Evolutionary conservation across 306 rosid genomes (phyloP).

Genomic region (Vigna reflexopilosa): DNA sequence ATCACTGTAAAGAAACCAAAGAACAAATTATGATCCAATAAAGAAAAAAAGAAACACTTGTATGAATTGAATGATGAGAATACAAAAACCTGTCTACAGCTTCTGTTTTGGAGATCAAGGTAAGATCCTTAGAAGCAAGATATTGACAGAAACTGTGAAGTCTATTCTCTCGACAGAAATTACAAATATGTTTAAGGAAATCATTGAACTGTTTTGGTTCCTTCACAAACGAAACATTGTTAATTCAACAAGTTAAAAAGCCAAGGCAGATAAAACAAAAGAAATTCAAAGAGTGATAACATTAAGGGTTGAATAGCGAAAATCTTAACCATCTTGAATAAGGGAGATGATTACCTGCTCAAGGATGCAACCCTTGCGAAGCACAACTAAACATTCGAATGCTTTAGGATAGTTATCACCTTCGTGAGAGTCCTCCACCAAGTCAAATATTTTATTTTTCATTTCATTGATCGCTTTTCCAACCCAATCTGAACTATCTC

Average conservation of each 20-base stretch:
- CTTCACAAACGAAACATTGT: constrained; percentile 47
- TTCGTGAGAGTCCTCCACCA: constrained; percentile 71
- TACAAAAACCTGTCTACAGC: constrained; percentile 78
- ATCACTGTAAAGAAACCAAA: constrained; percentile 63
- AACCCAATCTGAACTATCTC: constrained; percentile 82
- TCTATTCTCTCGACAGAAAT: constrained; percentile 63
- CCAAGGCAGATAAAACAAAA: constrained; percentile 22
- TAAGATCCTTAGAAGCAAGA: constrained; percentile 66
- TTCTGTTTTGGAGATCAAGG: constrained; percentile 77
- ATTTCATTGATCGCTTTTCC: constrained; percentile 71
- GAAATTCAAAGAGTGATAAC: neutral
- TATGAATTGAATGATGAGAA: constrained; percentile 19
- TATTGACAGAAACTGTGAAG: constrained; percentile 64
- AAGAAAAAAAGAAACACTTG: neutral
- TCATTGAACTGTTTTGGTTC: constrained; percentile 90
- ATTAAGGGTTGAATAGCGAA: neutral
- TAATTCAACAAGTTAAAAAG: constrained; percentile 29
- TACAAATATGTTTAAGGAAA: constrained; percentile 65
- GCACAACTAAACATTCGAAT: constrained; percentile 64
- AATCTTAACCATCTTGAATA: neutral
- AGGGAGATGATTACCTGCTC: constrained; percentile 64
- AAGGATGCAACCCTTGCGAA: constrained; percentile 86
- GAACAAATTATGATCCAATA: constrained; percentile 32
- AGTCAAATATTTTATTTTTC: constrained; percentile 67
- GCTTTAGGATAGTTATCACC: constrained; percentile 76